A percentile compares a stretch with the other conserved stretches of the same genome.
These are phyloP conservation scores for Erythrophleum fordii DNA, from an alignment of 306 rosid species.

Conservation along the genomic window DNA sequence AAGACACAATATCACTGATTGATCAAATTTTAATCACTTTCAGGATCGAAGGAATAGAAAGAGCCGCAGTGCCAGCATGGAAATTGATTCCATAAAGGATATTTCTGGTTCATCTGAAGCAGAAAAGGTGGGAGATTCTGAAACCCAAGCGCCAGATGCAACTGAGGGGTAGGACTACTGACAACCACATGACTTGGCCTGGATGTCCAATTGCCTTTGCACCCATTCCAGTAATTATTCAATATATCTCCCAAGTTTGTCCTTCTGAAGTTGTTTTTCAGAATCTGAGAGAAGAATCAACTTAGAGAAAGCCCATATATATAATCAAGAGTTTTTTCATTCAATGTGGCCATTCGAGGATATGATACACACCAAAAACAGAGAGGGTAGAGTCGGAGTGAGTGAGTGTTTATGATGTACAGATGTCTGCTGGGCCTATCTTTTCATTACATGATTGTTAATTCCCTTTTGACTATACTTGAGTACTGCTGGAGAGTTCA, in stretches of 20 bases:
- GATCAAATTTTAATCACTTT: constrained; percentile 32
- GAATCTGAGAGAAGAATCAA: constrained; percentile 46
- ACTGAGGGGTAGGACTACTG: constrained; percentile 57
- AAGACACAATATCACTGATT: background rate
- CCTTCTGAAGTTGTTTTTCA: constrained; percentile 26
- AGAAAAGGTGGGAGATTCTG: constrained; percentile 46
- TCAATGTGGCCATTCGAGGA: constrained; percentile 47
- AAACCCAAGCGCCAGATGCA: constrained; percentile 51
- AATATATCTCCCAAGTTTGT: constrained; percentile 50
- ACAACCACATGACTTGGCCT: constrained; percentile 40
- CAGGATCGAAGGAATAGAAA: constrained; percentile 92
- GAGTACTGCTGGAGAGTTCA: constrained; percentile 42
- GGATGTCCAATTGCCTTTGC: constrained; percentile 41
- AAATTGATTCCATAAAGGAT: constrained; percentile 74
- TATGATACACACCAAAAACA: constrained; percentile 36
- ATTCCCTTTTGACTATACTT: constrained; percentile 30
- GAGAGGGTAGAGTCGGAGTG: constrained; percentile 37
- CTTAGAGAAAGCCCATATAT: constrained; percentile 47
- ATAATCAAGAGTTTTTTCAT: constrained; percentile 40
- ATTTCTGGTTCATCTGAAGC: constrained; percentile 53
- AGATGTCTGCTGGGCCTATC: constrained; percentile 41
- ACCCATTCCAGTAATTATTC: constrained; percentile 47
- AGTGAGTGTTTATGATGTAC: constrained; percentile 55
- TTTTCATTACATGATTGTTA: constrained; percentile 46
- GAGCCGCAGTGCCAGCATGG: constrained; percentile 73